Conservation (phyloP, 106 monocot species). For the Xerophyta viscosa region DNA sequence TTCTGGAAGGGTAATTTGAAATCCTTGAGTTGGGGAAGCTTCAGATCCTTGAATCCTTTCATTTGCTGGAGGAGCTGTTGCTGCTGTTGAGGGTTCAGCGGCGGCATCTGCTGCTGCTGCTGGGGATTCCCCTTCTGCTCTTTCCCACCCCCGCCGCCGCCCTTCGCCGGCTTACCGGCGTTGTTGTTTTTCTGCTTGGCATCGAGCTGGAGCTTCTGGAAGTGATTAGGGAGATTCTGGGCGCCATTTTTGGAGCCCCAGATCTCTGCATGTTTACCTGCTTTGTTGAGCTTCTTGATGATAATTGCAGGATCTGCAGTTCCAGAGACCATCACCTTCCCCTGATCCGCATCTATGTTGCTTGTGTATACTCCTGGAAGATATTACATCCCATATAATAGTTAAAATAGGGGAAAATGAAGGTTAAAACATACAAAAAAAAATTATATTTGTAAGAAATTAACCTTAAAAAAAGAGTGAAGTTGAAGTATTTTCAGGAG, state of each 20-base stretch:
- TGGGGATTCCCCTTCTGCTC: constrained; percentile 14
- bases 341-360: constrained; percentile 32
- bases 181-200: no score
- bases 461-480: neutral
- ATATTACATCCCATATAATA: neutral
- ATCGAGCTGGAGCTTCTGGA: constrained; percentile 29
- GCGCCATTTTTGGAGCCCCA: constrained; percentile 15
- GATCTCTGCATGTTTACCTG: constrained; percentile 44
- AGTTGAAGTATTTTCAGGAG: no score
- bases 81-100: constrained; percentile 4
- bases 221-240: constrained; percentile 18
- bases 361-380: constrained; percentile 32
- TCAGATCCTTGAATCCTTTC: constrained; percentile 29
- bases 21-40: constrained; percentile 17
- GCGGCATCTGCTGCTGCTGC: neutral
- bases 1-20: constrained; percentile 19
- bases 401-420: neutral
- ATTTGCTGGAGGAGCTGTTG: constrained; percentile 10
- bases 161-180: no score
- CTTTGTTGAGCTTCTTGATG: constrained; percentile 37
- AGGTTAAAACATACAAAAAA: no score
- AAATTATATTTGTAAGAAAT: no score
- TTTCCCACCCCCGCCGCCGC: constrained; percentile 1
- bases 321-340: constrained; percentile 38
- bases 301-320: constrained; percentile 31